Evolutionary conservation across 164 flowering plant genomes (phyloP), one percentile per base, ranked within the genome.

Genomic region (Tinospora cordifolia): DNA sequence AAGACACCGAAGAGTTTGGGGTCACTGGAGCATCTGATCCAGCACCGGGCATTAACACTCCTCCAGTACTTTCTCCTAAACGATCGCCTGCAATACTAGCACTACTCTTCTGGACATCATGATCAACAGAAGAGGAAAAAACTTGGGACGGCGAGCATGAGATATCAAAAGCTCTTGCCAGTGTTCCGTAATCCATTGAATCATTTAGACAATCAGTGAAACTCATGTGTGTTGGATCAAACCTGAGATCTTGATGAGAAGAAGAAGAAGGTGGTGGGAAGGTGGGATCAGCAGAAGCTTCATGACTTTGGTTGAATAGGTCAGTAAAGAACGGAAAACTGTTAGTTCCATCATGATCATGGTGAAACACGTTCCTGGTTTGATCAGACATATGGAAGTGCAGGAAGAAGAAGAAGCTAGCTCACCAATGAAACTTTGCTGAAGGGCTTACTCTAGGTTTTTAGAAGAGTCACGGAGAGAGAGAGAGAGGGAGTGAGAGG

Each of bases 121-220:
- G 69, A 9, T 39, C 69, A 12, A 11, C 54, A 0, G 72, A 47
- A 65, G 68, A 62, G 41, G 79, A 40, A 7, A 72, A 39, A 54
- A 58, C 72, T 21, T 72, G 76, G 1, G 84, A 68, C 3, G 84
- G 69, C 0, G 83, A 78, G 49, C 65, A 79, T 2, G 84, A 78
- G 66, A 80, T 6, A 69, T 78, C 81, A 58, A 81, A 80, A 36
- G 44, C 46, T 67, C 66, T 74, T 6, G 79, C 74, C 13, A 75
- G 67, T 44, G 76, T 63, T 72, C 51, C 72, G 66, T 75, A 80
- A 59, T 79, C 83, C 72, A 72, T 39, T 5, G 84, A 72, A 36
- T 75, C 79, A 51, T 78, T 77, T 2, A 84, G 68, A 65, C 54
- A 76, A 26, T 82, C 80, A 25, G 80, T 77, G 81, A 78, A 80